These are phyloP conservation scores for Blastobotrys petasosporus DNA, from an alignment of 1,139 yeast genomes.

Conservation along the genomic window DNA sequence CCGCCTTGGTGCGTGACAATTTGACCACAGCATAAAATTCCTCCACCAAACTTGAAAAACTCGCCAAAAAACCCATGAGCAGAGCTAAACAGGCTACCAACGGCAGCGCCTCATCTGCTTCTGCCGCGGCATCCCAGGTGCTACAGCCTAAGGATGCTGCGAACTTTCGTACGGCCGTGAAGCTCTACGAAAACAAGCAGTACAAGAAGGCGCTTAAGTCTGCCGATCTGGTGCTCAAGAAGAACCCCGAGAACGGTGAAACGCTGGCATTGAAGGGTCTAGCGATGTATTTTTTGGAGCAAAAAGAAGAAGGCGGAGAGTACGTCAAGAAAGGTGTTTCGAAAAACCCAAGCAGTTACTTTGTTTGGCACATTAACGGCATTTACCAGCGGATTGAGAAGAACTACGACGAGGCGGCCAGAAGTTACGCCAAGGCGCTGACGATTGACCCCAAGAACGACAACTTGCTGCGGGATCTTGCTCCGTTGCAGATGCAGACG, in stretches of 20 bases:
- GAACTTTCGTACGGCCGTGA: constrained; percentile 74
- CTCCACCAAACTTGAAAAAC: too few species aligned
- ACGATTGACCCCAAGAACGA: constrained; percentile 75
- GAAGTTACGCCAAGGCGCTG: constrained; percentile 71
- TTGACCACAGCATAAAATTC: too few species aligned
- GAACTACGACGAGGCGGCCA: constrained; percentile 70
- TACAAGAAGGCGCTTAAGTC: constrained; percentile 79
- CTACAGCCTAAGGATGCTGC: constrained; percentile 51
- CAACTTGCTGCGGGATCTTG: constrained; percentile 75
- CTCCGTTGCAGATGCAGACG: constrained; percentile 71
- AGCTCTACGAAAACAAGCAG: constrained; percentile 75
- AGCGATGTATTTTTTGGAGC: constrained; percentile 48
- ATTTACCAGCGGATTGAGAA: constrained; percentile 68
- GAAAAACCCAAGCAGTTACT: constrained; percentile 52
- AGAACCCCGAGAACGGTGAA: constrained; percentile 70
- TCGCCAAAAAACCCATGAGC: too few species aligned
- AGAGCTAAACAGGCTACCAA: too few species aligned
- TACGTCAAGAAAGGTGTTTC: constrained; percentile 56
- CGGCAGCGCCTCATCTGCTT: too few species aligned
- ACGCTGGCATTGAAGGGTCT: constrained; percentile 83
- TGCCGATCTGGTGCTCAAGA: constrained; percentile 71
- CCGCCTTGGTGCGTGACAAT: too few species aligned
- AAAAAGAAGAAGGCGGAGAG: constrained; percentile 55
- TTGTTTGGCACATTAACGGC: constrained; percentile 83
- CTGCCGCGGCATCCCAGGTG: constrained; percentile 9